Evolutionary conservation across 2,329 filamentous ascomycete genomes (phyloP).

Genomic region (Sclerotinia glacialis): DNA sequence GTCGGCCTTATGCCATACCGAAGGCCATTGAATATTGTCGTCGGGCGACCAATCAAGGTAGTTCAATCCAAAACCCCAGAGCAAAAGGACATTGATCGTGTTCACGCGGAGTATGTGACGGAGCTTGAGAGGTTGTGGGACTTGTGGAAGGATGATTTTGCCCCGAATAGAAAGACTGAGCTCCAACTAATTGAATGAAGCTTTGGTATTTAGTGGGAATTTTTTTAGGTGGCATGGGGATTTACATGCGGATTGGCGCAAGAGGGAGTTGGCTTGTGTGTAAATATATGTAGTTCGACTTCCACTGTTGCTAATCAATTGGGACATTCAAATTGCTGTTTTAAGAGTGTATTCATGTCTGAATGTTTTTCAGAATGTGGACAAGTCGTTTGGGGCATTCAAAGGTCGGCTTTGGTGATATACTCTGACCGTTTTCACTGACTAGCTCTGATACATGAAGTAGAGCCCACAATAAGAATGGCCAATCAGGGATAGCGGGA

Average conservation of each 20-base stretch:
- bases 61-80: slow-evolving; percentile 61
- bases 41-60: slow-evolving; percentile 77
- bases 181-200: slow-evolving; percentile 61
- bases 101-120: slow-evolving; percentile 75
- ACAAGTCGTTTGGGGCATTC: neutral
- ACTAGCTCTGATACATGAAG: neutral
- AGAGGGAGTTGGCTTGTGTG: neutral
- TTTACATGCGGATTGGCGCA: neutral
- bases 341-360: neutral
- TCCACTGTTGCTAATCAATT: neutral
- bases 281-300: neutral
- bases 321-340: neutral
- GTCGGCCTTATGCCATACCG: slow-evolving; percentile 95
- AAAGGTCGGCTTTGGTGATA: neutral
- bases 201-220: neutral
- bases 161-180: slow-evolving; percentile 59
- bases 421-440: neutral
- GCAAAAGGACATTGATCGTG: slow-evolving; percentile 71
- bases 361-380: neutral
- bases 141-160: slow-evolving; percentile 74
- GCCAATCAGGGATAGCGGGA: neutral
- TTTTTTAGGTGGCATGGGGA: neutral
- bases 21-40: slow-evolving; percentile 81
- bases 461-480: neutral
- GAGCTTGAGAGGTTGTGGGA: slow-evolving; percentile 75